Percentiles rank a stretch among this genome's conserved stretches.
Evolutionary conservation across 2,329 filamentous ascomycete species (phyloP).

Genomic region (Chaetomiaceae sp.): DNA sequence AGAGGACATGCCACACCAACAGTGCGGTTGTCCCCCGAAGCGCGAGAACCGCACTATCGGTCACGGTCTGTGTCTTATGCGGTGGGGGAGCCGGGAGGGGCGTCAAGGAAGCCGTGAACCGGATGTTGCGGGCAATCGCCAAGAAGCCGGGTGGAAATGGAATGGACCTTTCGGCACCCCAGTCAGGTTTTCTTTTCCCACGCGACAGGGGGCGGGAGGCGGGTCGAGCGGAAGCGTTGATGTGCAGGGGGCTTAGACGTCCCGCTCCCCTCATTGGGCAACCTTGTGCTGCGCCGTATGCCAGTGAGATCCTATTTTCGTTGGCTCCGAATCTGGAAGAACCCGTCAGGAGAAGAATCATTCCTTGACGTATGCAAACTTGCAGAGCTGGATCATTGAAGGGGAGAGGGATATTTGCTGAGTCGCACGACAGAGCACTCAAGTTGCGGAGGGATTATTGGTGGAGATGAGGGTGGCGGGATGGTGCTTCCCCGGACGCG

Average conservation of each 20-base stretch:
- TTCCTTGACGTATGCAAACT: not conserved
- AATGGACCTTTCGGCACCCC: not conserved
- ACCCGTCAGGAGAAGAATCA: not conserved
- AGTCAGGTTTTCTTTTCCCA: too few relatives aligned
- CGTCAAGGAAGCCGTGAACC: not conserved
- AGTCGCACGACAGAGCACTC: not conserved
- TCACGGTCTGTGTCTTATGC: not conserved
- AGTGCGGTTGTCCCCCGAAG: not conserved
- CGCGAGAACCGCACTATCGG: conserved; percentile 4
- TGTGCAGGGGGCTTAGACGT: conserved; percentile 22
- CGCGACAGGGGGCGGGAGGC: conserved; percentile 2
- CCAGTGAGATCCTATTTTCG: conserved; percentile 29
- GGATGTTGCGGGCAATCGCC: not conserved
- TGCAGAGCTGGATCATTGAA: too few relatives aligned
- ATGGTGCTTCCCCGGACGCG: too few relatives aligned
- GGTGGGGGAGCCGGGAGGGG: not conserved
- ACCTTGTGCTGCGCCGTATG: conserved; percentile 21
- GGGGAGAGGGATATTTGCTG: too few relatives aligned
- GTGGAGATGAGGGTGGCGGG: not conserved
- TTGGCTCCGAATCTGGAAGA: conserved; percentile 14
- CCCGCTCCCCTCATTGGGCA: conserved; percentile 19
- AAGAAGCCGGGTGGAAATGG: not conserved
- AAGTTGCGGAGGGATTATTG: not conserved
- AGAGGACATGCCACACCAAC: too few relatives aligned
- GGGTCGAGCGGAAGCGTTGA: conserved; percentile 9